Conservation (phyloP, 164 flowering plant genomes). For the Chimonanthus praecox region DNA sequence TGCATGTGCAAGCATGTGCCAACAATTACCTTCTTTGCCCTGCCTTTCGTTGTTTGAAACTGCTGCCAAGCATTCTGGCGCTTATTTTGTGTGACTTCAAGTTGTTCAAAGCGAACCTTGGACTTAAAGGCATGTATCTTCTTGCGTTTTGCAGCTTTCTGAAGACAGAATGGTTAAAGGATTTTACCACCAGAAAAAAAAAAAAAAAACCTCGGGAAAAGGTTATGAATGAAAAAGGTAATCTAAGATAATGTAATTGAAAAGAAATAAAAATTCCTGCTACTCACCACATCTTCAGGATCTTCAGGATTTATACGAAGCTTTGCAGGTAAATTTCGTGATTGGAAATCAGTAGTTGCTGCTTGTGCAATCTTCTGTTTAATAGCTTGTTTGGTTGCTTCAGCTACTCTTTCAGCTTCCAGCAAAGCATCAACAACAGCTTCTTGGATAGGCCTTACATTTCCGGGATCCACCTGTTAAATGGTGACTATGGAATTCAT, state of each 20-base stretch:
- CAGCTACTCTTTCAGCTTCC: slow-evolving; percentile 93
- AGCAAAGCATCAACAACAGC: slow-evolving; percentile 54
- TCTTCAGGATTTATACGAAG: slow-evolving; percentile 84
- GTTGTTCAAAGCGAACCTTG: slow-evolving; percentile 79
- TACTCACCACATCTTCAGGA: slow-evolving; percentile 93
- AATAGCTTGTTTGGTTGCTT: slow-evolving; percentile 90
- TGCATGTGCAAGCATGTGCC: background rate
- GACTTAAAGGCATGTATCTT: slow-evolving; percentile 98
- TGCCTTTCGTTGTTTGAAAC: slow-evolving; percentile 92
- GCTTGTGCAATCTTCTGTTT: slow-evolving; percentile 65
- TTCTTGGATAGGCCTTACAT: slow-evolving; percentile 64
- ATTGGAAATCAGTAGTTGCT: slow-evolving; percentile 42
- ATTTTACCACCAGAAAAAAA: background rate
- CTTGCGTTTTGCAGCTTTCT: slow-evolving; percentile 91
- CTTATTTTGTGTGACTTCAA: slow-evolving; percentile 90
- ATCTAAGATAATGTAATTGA: no score
- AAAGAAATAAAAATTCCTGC: background rate
- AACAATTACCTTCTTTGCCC: slow-evolving; percentile 72
- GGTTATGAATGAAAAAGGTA: no score
- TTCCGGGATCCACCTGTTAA: slow-evolving; percentile 85
- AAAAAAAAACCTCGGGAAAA: background rate
- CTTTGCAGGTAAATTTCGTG: slow-evolving; percentile 71
- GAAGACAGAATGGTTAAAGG: slow-evolving; percentile 15
- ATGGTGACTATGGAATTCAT: background rate
- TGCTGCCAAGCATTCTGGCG: slow-evolving; percentile 99